These are phyloP conservation scores for Porcisia hertigi DNA, from an alignment of 208 protist genomes.

Conservation along the genomic window DNA sequence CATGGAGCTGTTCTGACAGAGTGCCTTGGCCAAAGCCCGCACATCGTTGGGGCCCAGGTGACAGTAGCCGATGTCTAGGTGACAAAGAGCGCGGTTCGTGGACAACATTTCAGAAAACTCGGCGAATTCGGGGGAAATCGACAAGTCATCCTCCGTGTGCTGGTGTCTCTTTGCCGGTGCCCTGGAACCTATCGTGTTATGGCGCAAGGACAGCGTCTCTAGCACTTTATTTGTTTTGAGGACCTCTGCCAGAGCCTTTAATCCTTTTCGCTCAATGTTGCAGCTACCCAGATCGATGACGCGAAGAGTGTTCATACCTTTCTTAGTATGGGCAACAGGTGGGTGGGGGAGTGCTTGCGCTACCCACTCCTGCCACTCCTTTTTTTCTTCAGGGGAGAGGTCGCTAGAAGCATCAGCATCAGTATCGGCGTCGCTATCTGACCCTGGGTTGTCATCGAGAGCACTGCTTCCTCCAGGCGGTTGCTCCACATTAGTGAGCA, in stretches of 20 bases:
- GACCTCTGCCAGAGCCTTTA: conserved; percentile 47
- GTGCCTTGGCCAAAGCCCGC: conserved; percentile 35
- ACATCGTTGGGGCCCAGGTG: conserved; percentile 49
- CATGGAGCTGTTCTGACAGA: conserved; percentile 51
- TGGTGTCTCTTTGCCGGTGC: conserved; percentile 10
- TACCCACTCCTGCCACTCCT: conserved; percentile 20
- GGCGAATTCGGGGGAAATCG: conserved; percentile 46
- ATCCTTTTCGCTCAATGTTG: conserved; percentile 52
- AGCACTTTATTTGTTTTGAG: conserved; percentile 62
- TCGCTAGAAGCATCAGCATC: conserved; percentile 13
- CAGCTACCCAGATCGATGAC: conserved; percentile 77
- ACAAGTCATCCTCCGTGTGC: conserved; percentile 17
- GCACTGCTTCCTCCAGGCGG: neutral
- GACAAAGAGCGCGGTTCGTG: conserved; percentile 49
- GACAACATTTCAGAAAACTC: conserved; percentile 46
- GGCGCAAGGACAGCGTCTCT: conserved; percentile 61
- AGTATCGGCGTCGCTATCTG: conserved; percentile 19
- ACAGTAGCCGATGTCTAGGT: conserved; percentile 77
- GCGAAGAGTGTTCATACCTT: conserved; percentile 56
- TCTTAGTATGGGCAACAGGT: conserved; percentile 35
- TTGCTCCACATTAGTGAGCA: conserved; percentile 40
- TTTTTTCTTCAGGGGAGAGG: conserved; percentile 30
- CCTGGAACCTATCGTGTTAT: conserved; percentile 65
- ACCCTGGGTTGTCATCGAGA: conserved; percentile 1
- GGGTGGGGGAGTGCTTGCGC: conserved; percentile 16